phyloP scores from a whole-genome alignment of 2,329 filamentous ascomycete genomes.

The Nothophoma quercina region DNA sequence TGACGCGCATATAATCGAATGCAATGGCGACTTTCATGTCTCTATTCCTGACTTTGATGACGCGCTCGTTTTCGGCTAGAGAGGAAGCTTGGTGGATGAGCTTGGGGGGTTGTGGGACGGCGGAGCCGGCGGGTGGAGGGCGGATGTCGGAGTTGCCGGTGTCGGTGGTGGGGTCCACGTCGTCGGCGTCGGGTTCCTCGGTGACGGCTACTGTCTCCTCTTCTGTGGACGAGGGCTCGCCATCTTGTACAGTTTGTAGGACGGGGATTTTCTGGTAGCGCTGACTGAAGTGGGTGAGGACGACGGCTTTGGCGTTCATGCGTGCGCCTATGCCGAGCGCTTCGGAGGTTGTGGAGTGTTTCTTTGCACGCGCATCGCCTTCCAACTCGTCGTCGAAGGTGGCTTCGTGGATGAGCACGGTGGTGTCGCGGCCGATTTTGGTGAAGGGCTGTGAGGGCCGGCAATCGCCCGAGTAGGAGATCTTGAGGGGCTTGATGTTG shows the following conservation, averaged over 20 bases:
- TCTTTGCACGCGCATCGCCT: constrained; percentile 83
- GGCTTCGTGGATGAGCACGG: constrained; percentile 91
- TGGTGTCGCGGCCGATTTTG: constrained; percentile 73
- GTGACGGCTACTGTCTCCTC: constrained; percentile 9
- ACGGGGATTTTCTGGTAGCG: constrained; percentile 80
- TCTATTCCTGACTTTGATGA: constrained; percentile 51
- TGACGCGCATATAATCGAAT: constrained; percentile 81
- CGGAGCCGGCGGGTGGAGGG: constrained; percentile 7
- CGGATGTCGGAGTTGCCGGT: constrained; percentile 32
- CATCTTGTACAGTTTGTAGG: constrained; percentile 52
- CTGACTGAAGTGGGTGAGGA: constrained; percentile 96
- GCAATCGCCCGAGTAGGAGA: constrained; percentile 95
- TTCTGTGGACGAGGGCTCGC: constrained; percentile 22
- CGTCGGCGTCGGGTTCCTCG: constrained; percentile 38
- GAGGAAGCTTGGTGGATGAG: constrained; percentile 19
- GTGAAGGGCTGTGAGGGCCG: constrained; percentile 74
- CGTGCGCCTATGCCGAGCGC: constrained; percentile 77
- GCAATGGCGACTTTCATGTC: constrained; percentile 74
- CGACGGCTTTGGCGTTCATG: constrained; percentile 81
- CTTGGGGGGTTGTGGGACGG: constrained; percentile 17
- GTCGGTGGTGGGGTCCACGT: constrained; percentile 27
- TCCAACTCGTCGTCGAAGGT: constrained; percentile 89
- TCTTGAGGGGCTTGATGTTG: constrained; percentile 69
- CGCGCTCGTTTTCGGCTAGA: constrained; percentile 28
- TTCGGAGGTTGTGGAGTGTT: constrained; percentile 87